Percentiles rank a stretch among this genome's conserved stretches.
Conservation (phyloP, 768 basidiomycete genomes). For the Serpula lacrymans region DNA sequence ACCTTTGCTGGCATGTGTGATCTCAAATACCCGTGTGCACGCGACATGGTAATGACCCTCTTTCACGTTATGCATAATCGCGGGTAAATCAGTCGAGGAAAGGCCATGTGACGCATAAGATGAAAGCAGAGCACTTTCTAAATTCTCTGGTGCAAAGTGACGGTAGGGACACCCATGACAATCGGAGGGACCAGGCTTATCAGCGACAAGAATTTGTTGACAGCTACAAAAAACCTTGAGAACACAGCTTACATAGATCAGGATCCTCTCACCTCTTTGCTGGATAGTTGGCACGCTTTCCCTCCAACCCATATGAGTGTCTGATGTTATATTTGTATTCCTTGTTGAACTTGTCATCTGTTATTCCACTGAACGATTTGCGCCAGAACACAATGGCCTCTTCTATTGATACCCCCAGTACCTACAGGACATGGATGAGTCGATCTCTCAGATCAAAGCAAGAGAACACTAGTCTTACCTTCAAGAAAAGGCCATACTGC, state of each 20-base stretch:
- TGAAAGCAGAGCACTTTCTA: slow-evolving; percentile 72
- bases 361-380: slow-evolving; percentile 71
- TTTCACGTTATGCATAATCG: slow-evolving; percentile 80
- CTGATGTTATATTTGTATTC: slow-evolving; percentile 97
- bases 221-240: slow-evolving; percentile 53
- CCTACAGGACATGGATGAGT: slow-evolving; percentile 43
- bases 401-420: slow-evolving; percentile 88
- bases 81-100: slow-evolving; percentile 66
- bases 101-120: slow-evolving; percentile 65
- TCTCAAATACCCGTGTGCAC: slow-evolving; percentile 95
- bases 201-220: slow-evolving; percentile 73
- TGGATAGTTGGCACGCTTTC: slow-evolving; percentile 90
- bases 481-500: slow-evolving; percentile 92
- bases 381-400: slow-evolving; percentile 95
- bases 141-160: slow-evolving; percentile 80
- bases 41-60: slow-evolving; percentile 88
- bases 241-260: background rate
- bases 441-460: background rate
- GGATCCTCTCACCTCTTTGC: slow-evolving; percentile 73
- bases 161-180: slow-evolving; percentile 92
- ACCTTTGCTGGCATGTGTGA: slow-evolving; percentile 71
- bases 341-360: slow-evolving; percentile 97
- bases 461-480: slow-evolving; percentile 48
- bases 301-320: slow-evolving; percentile 92
- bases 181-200: slow-evolving; percentile 65